Percentiles rank a stretch among this genome's conserved stretches.
Conservation (phyloP, 441 rosid genomes). For the Biscutella laevigata region DNA sequence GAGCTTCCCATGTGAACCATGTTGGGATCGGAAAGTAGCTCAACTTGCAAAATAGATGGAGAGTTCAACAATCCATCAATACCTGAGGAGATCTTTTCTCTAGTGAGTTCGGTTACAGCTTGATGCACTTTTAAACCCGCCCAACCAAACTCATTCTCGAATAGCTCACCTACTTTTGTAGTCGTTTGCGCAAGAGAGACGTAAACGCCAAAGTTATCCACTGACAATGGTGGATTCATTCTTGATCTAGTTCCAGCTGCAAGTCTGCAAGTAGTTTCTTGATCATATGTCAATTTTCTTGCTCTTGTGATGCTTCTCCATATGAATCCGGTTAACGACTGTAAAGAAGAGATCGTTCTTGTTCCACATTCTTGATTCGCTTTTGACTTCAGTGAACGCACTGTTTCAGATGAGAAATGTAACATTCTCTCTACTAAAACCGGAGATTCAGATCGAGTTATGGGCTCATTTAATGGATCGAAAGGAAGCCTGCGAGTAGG, state of each 20-base stretch:
- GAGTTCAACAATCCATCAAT: conserved; percentile 32
- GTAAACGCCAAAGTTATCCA: conserved; percentile 49
- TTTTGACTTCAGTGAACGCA: conserved; percentile 37
- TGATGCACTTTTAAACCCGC: conserved; percentile 52
- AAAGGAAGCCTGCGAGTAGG: conserved; percentile 40
- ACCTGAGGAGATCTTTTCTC: conserved; percentile 21
- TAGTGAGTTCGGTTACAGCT: conserved; percentile 35
- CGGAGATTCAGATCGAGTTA: conserved; percentile 29
- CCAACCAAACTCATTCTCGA: conserved; percentile 47
- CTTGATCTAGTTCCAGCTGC: conserved; percentile 42
- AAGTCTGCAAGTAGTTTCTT: conserved; percentile 38
- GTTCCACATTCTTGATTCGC: conserved; percentile 46
- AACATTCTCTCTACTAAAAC: conserved; percentile 44
- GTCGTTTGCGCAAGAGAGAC: conserved; percentile 19
- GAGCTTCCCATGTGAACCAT: conserved; percentile 66
- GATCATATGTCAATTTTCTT: conserved; percentile 26
- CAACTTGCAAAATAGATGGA: conserved; percentile 25
- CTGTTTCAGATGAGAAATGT: conserved; percentile 45
- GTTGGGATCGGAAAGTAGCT: conserved; percentile 13
- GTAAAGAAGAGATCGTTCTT: conserved; percentile 49
- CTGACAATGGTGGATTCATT: conserved; percentile 35
- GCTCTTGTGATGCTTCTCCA: conserved; percentile 52
- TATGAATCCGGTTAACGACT: conserved; percentile 44
- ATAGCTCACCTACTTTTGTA: conserved; percentile 32
- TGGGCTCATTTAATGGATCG: conserved; percentile 27